A percentile compares a stretch with the other conserved stretches of the same genome.
Evolutionary conservation across 306 rosid species (phyloP).

Genomic region (Medicago truncatula): MtrunA17r5.0-ANR NC_053049.1:26912001-26912500

Average conservation of each 20-base stretch:
- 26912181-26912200: conserved; percentile 74
- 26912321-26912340: conserved; percentile 7
- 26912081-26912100: conserved; percentile 21
- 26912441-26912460: not conserved
- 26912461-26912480: not conserved
- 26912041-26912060: not conserved
- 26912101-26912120: conserved; percentile 1
- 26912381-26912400: too few species aligned
- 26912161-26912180: conserved; percentile 75
- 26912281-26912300: conserved; percentile 12
- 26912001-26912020: not conserved
- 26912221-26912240: conserved; percentile 87
- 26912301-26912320: conserved; percentile 20
- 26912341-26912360: conserved; percentile 39
- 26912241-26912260: conserved; percentile 55
- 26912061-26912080: conserved; percentile 4
- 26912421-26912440: too few species aligned
- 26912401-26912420: too few species aligned
- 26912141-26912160: conserved; percentile 55
- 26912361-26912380: not conserved
- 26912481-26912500: not conserved
- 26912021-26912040: not conserved
- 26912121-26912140: conserved; percentile 13
- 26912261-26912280: conserved; percentile 44
- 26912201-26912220: conserved; percentile 71